Evolutionary conservation across 768 basidiomycete species (phyloP).

Genomic region (Candolleomyces efflorescens): DNA sequence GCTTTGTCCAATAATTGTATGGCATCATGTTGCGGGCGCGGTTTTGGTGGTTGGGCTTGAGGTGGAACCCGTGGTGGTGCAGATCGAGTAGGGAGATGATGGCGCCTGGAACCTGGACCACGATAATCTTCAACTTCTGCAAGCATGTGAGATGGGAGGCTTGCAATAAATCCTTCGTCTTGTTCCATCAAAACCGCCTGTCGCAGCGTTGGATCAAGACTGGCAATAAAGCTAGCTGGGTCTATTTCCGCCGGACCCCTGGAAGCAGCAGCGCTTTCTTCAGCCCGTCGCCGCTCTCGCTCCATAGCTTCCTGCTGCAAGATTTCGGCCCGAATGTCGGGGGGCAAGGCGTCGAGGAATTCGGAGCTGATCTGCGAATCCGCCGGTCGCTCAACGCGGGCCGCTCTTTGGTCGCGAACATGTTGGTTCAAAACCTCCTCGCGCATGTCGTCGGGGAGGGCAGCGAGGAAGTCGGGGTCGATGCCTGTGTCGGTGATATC

Average conservation of each 20-base stretch:
- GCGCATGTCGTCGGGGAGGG: constrained; percentile 96
- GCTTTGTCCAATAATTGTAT: constrained; percentile 90
- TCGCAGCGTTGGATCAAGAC: constrained; percentile 83
- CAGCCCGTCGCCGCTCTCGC: constrained; percentile 50
- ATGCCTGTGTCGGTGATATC: constrained; percentile 99
- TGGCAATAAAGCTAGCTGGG: constrained; percentile 87
- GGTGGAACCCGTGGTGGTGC: constrained; percentile 21
- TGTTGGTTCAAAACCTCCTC: constrained; percentile 98
- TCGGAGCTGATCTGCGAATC: constrained; percentile 92
- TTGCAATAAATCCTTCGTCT: constrained; percentile 79
- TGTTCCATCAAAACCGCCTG: constrained; percentile 89
- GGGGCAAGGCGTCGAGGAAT: constrained; percentile 94
- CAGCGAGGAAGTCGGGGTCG: constrained; percentile 96
- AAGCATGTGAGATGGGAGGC: constrained; percentile 79
- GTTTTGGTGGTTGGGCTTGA: constrained; percentile 17
- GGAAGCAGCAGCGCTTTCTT: constrained; percentile 39
- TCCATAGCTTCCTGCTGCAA: constrained; percentile 93
- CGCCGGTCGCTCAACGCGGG: constrained; percentile 65
- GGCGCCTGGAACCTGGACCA: constrained; percentile 36
- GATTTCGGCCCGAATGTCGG: constrained; percentile 95
- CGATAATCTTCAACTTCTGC: constrained; percentile 77
- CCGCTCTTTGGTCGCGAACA: constrained; percentile 84
- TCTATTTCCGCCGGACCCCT: constrained; percentile 73
- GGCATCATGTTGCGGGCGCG: constrained; percentile 62
- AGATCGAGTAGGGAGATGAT: constrained; percentile 23